These are phyloP conservation scores for Sanghuangporus sanghuang DNA, from an alignment of 1,284 basidiomycete species.

Conservation along the genomic window DNA sequence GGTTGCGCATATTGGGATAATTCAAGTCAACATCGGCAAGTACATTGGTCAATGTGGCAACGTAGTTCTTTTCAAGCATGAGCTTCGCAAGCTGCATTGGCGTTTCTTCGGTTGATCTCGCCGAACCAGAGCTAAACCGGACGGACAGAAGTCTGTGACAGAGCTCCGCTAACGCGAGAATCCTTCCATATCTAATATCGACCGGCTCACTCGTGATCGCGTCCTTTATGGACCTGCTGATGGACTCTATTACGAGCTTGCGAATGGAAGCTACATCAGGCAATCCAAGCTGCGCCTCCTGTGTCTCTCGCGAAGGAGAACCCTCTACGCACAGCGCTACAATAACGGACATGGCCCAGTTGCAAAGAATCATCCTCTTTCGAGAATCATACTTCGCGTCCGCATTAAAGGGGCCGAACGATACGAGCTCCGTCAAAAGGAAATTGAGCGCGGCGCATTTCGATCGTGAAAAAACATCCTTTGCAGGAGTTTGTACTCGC, in stretches of 20 bases:
- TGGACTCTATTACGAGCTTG: slow-evolving; percentile 85
- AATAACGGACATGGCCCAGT: slow-evolving; percentile 89
- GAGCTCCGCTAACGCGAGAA: slow-evolving; percentile 85
- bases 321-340: slow-evolving; percentile 90
- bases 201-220: slow-evolving; percentile 58
- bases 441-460: slow-evolving; percentile 69
- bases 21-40: slow-evolving; percentile 94
- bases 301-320: slow-evolving; percentile 57
- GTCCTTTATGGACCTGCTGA: slow-evolving; percentile 88
- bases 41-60: slow-evolving; percentile 83
- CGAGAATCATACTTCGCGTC: slow-evolving; percentile 50
- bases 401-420: slow-evolving; percentile 67
- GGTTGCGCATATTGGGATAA: slow-evolving; percentile 84
- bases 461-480: slow-evolving; percentile 52
- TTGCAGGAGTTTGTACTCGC: slow-evolving; percentile 57
- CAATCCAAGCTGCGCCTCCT: slow-evolving; percentile 78
- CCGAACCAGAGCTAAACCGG: slow-evolving; percentile 54
- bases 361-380: slow-evolving; percentile 62
- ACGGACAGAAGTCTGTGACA: slow-evolving; percentile 86
- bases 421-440: slow-evolving; percentile 72
- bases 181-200: slow-evolving; percentile 82
- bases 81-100: slow-evolving; percentile 93
- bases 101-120: slow-evolving; percentile 70
- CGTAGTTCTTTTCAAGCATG: slow-evolving; percentile 98
- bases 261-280: slow-evolving; percentile 80